phyloP scores from a whole-genome alignment of 2,329 filamentous ascomycete species.

The Microcera coccophila region DNA sequence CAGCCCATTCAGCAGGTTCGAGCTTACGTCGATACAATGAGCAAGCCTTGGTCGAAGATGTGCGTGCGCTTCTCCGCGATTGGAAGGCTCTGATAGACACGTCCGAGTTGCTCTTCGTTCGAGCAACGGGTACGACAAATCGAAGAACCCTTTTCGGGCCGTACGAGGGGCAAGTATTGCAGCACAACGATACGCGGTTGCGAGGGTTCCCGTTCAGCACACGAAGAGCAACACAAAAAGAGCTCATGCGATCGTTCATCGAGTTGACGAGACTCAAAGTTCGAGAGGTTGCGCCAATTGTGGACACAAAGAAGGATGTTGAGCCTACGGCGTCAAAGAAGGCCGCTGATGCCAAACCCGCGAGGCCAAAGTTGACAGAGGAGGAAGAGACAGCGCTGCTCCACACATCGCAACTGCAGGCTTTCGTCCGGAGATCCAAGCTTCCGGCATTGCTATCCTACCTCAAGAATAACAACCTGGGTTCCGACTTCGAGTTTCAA shows the following conservation, averaged over 20 bases:
- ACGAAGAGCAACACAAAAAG: slow-evolving; percentile 82
- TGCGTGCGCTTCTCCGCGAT: slow-evolving; percentile 72
- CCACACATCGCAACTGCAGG: slow-evolving; percentile 85
- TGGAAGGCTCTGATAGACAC: slow-evolving; percentile 86
- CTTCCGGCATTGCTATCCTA: slow-evolving; percentile 83
- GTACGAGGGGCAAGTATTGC: slow-evolving; percentile 83
- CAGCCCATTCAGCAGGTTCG: slow-evolving; percentile 89
- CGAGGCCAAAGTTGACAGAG: slow-evolving; percentile 65
- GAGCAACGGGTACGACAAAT: slow-evolving; percentile 84
- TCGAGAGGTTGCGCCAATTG: slow-evolving; percentile 67
- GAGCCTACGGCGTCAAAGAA: slow-evolving; percentile 33
- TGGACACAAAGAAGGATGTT: slow-evolving; percentile 44
- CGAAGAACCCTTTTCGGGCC: slow-evolving; percentile 83
- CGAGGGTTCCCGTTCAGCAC: slow-evolving; percentile 93
- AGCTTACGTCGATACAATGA: slow-evolving; percentile 91
- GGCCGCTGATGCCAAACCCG: slow-evolving; percentile 44
- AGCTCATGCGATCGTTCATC: slow-evolving; percentile 90
- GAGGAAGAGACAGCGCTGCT: slow-evolving; percentile 78
- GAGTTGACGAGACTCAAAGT: slow-evolving; percentile 91
- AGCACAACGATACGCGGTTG: slow-evolving; percentile 72
- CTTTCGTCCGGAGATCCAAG: slow-evolving; percentile 84
- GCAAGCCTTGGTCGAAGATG: slow-evolving; percentile 81
- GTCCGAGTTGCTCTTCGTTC: slow-evolving; percentile 80
- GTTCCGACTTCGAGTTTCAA: slow-evolving; percentile 69
- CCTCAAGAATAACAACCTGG: slow-evolving; percentile 69